These are phyloP conservation scores for Eurotiales sp. DNA, from an alignment of 2,329 filamentous ascomycete species.

Conservation along the genomic window DNA sequence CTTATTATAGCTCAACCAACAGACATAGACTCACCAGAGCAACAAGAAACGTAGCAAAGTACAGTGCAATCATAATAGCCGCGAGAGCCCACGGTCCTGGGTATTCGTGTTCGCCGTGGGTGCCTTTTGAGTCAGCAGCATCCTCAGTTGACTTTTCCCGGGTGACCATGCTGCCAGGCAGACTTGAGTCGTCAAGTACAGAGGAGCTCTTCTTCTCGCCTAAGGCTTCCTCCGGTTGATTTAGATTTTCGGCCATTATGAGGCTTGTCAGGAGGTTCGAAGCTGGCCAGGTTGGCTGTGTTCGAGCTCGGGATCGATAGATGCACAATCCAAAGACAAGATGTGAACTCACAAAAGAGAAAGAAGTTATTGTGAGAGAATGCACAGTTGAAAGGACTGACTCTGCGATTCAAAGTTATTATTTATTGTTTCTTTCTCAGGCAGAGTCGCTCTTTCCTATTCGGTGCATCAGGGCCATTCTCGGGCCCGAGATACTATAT, in stretches of 20 bases:
- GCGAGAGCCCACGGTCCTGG: conserved; percentile 6
- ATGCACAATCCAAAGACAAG: too few relatives aligned
- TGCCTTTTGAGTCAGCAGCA: background rate
- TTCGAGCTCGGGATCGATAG: too few relatives aligned
- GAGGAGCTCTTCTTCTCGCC: background rate
- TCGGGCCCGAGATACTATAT: conserved; percentile 10
- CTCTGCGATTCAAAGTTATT: too few relatives aligned
- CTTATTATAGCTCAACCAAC: background rate
- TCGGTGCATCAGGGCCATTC: background rate
- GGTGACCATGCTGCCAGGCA: background rate
- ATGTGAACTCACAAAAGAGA: too few relatives aligned
- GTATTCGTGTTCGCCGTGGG: conserved; percentile 8
- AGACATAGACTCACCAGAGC: conserved; percentile 21
- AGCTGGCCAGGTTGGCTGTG: background rate
- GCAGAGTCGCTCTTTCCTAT: background rate
- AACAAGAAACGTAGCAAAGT: conserved; percentile 25
- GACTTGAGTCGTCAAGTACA: too few relatives aligned
- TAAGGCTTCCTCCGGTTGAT: background rate
- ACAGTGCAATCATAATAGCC: conserved; percentile 17
- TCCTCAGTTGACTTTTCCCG: conserved; percentile 5
- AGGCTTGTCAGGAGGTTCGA: background rate
- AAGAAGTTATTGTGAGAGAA: too few relatives aligned
- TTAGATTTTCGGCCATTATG: background rate
- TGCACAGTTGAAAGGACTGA: too few relatives aligned
- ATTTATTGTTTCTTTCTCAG: background rate